Percentiles rank a stretch among this genome's conserved stretches.
phyloP scores from a whole-genome alignment of 345 rosid species.

The Citrus australasica region DNA sequence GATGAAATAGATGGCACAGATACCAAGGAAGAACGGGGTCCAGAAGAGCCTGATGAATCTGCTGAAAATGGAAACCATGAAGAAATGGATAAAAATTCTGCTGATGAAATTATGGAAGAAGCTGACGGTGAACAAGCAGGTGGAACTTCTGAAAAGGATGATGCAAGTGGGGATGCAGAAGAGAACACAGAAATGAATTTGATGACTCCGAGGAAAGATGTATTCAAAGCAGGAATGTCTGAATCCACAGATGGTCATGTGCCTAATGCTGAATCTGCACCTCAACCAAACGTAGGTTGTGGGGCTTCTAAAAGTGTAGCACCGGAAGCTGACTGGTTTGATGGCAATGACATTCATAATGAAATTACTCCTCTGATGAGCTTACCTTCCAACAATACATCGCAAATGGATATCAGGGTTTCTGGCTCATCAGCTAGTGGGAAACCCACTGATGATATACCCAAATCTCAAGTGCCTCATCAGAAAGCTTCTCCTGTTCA shows the following conservation, averaged over 20 bases:
- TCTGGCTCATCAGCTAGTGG: conserved; percentile 47
- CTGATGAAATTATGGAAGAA: conserved; percentile 46
- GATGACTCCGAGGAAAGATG: conserved; percentile 32
- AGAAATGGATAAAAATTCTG: conserved; percentile 32
- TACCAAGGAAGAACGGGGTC: conserved; percentile 42
- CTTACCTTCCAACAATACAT: conserved; percentile 44
- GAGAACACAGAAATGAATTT: conserved; percentile 37
- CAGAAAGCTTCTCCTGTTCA: conserved; percentile 42
- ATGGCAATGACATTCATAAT: conserved; percentile 31
- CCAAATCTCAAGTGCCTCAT: conserved; percentile 36
- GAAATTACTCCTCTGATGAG: conserved; percentile 47
- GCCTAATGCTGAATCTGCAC: conserved; percentile 49
- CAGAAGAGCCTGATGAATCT: conserved; percentile 42
- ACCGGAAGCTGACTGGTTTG: conserved; percentile 45
- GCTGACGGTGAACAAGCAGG: conserved; percentile 35
- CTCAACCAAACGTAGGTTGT: conserved; percentile 45
- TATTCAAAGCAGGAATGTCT: conserved; percentile 36
- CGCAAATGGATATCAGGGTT: conserved; percentile 49
- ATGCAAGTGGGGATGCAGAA: conserved; percentile 35
- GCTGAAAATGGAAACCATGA: conserved; percentile 38
- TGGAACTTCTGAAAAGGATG: conserved; percentile 39
- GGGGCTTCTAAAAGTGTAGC: conserved; percentile 43
- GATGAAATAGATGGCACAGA: conserved; percentile 44
- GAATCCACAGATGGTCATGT: conserved; percentile 29
- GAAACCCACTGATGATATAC: conserved; percentile 42